Evolutionary conservation across 164 flowering plant genomes (phyloP).

Genomic region (Tetrastigma voinierianum): DNA sequence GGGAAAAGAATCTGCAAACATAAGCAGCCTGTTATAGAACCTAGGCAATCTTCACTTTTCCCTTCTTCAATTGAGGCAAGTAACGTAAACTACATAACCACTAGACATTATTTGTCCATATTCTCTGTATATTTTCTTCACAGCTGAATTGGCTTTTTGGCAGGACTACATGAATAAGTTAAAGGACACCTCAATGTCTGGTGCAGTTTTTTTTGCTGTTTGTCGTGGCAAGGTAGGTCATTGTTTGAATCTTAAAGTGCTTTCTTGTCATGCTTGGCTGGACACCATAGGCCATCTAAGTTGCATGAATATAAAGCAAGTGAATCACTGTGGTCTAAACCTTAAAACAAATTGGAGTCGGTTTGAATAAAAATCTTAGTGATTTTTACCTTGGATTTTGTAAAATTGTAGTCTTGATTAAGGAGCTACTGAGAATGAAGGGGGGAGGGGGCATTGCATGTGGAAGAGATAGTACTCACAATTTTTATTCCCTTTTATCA

Average conservation of each 20-base stretch:
- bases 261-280: not conserved
- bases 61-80: constrained; percentile 67
- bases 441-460: no score
- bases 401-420: no score
- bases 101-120: not conserved
- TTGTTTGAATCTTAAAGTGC: not conserved
- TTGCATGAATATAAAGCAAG: not conserved
- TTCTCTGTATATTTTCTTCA: not conserved
- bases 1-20: constrained; percentile 95
- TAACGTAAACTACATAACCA: not conserved
- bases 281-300: not conserved
- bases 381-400: no score
- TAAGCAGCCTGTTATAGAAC: constrained; percentile 95
- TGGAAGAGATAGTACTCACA: no score
- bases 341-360: no score
- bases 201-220: constrained; percentile 95
- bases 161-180: constrained; percentile 89
- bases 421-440: no score
- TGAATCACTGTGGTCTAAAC: no score
- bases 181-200: constrained; percentile 68
- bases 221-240: constrained; percentile 91
- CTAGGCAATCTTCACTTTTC: constrained; percentile 82
- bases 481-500: no score
- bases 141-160: constrained; percentile 12
- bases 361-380: no score